Percentiles rank a stretch among this genome's conserved stretches.
Evolutionary conservation across 2,329 filamentous ascomycete genomes (phyloP).

Genomic region (Calonectria naviculata): DNA sequence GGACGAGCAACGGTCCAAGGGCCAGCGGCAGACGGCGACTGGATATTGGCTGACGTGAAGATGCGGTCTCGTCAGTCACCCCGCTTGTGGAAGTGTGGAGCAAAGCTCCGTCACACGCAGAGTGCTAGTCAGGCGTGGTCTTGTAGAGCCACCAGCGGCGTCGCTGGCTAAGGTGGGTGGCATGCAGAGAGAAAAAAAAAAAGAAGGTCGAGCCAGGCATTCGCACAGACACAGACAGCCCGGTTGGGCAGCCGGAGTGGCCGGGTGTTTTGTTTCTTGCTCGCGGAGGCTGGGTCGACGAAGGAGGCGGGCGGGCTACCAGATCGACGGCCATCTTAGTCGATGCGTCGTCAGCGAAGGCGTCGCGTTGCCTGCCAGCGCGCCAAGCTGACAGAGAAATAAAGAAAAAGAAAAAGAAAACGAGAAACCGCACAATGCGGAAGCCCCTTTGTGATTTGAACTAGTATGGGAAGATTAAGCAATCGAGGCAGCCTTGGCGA

Average conservation of each 20-base stretch:
- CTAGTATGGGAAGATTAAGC: neutral
- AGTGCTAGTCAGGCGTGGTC: constrained; percentile 24
- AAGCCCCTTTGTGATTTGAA: neutral
- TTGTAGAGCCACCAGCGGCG: constrained; percentile 34
- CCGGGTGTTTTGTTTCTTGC: neutral
- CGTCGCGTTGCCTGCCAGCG: neutral
- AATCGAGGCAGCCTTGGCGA: neutral
- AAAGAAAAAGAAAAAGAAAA: neutral
- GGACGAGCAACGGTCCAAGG: constrained; percentile 35
- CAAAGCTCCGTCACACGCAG: constrained; percentile 40
- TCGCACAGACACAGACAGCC: constrained; percentile 11
- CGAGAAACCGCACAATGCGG: neutral
- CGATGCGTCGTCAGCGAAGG: neutral
- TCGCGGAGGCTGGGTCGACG: neutral
- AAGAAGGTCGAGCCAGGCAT: constrained; percentile 21
- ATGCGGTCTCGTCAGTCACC: constrained; percentile 33
- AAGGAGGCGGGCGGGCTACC: constrained; percentile 13
- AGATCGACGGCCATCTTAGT: constrained; percentile 16
- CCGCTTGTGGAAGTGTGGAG: constrained; percentile 36
- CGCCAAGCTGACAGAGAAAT: neutral
- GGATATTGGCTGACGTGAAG: constrained; percentile 63
- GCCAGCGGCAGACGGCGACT: constrained; percentile 58
- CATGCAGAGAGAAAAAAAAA: constrained; percentile 36
- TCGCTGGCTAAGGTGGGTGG: constrained; percentile 35
- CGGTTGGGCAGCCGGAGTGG: neutral